Evolutionary conservation across 805 yeast species (phyloP).

Genomic region (Metschnikowia similis): DNA sequence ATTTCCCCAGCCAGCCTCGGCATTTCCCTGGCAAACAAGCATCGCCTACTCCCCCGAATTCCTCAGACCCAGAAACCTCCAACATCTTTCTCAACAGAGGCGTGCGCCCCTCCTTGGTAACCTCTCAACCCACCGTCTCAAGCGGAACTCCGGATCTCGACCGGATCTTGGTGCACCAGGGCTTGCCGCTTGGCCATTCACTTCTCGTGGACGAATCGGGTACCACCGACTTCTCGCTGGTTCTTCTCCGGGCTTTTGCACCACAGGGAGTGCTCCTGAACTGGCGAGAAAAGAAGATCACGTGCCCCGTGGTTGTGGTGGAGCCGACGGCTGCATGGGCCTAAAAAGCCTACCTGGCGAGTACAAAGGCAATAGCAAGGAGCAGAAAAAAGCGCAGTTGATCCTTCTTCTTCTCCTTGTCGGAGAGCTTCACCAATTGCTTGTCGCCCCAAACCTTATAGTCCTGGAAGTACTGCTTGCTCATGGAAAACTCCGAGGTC

Average conservation of each 20-base stretch:
- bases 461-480: conserved; percentile 71
- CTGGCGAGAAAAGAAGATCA: conserved; percentile 37
- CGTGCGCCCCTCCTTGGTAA: conserved; percentile 68
- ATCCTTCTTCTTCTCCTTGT: conserved; percentile 29
- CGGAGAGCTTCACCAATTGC: conserved; percentile 49
- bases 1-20: conserved; percentile 3
- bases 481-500: conserved; percentile 76
- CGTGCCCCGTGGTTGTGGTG: conserved; percentile 61
- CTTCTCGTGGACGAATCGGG: conserved; percentile 78
- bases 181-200: conserved; percentile 74
- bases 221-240: conserved; percentile 80
- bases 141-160: conserved; percentile 80
- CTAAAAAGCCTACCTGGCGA: conserved; percentile 71
- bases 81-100: neutral
- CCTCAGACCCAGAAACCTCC: neutral
- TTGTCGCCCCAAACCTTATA: conserved; percentile 76
- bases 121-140: conserved; percentile 72
- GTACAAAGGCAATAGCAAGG: conserved; percentile 64
- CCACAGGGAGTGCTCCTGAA: conserved; percentile 74
- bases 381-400: conserved; percentile 53
- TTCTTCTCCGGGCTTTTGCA: conserved; percentile 63
- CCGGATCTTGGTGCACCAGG: conserved; percentile 70
- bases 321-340: conserved; percentile 60
- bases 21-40: neutral
- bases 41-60: neutral